Base-by-base conservation (phyloP, 768 basidiomycete species). In the Auricularia cornea region DNA sequence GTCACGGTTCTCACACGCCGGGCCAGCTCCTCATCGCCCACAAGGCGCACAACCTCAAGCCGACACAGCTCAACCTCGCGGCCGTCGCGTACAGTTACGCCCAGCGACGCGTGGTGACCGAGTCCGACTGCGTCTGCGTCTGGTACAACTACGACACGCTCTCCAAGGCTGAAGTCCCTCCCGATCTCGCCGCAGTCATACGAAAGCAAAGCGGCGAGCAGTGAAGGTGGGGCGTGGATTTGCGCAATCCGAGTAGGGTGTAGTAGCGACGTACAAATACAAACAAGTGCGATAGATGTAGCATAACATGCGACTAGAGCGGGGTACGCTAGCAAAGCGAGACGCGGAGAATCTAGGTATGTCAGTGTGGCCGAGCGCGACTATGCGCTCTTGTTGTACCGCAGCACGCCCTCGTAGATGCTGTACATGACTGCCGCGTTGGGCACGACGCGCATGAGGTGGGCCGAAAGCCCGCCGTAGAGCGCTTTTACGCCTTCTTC, bases 351-450 rank as follows among this genome's bases (percentile, higher is more conserved):
- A 38, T 38, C 35, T 38, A 38, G 35, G 16, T 38, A n/a, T n/a
- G n/a, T n/a, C 38, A 18, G 44, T 48, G 20, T 48, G 44, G 20
- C 20, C 10, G 44, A 48, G 6, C 44, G 20, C 20, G 54, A 28
- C 30, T 26, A 26, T 57, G 12, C 14, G 30, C 23, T 10, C 51
- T 52, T 18, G 26, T 31, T 31, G 86, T 85, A 91, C 44, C 86
- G 80, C 32, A 95, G 77, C 32, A 87, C 79, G 29, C 88, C 85
- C 73, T 98, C 95, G 70, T 98, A 98, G 71, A 97, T 94, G 65
- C 86, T 87, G 77, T 89, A 99, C 96, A 98, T 98, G 67, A 95
- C 92, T 1, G 89, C 90, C 0, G 96, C 96, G 68, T 99, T 99
- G 6, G 96, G 96, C 3, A 99, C 92, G 63, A 98, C 94, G 59